Conservation (phyloP, 805 yeast species). For the Saccharomycopsis fibuligera region DNA sequence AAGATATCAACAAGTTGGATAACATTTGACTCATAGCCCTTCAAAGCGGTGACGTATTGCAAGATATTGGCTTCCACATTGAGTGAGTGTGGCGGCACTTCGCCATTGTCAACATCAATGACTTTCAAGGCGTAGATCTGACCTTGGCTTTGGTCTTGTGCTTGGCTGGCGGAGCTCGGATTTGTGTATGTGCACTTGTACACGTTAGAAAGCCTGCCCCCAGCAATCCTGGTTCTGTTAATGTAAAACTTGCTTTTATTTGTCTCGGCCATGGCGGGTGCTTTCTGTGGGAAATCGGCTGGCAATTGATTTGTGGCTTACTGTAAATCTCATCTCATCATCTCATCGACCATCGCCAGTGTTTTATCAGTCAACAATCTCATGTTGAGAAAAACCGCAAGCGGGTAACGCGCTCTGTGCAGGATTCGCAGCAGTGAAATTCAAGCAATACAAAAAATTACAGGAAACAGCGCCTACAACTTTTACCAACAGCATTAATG, state of each 20-base stretch:
- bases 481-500: too few species aligned
- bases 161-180: background rate
- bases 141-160: background rate
- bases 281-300: background rate
- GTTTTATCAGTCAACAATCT: too few species aligned
- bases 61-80: conserved; percentile 37
- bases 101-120: conserved; percentile 39
- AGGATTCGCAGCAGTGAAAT: too few species aligned
- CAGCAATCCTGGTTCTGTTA: background rate
- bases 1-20: conserved; percentile 16
- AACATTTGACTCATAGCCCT: background rate
- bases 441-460: too few species aligned
- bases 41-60: conserved; percentile 16
- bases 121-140: conserved; percentile 36
- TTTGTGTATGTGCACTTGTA: background rate
- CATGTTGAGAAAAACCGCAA: too few species aligned
- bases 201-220: background rate
- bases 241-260: background rate
- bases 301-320: background rate
- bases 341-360: too few species aligned
- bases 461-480: too few species aligned
- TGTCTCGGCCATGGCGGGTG: background rate
- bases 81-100: conserved; percentile 43
- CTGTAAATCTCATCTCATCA: too few species aligned
- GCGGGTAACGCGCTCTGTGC: too few species aligned